phyloP scores from a whole-genome alignment of 306 rosid genomes.

The Quercus berberidifolia region DNA sequence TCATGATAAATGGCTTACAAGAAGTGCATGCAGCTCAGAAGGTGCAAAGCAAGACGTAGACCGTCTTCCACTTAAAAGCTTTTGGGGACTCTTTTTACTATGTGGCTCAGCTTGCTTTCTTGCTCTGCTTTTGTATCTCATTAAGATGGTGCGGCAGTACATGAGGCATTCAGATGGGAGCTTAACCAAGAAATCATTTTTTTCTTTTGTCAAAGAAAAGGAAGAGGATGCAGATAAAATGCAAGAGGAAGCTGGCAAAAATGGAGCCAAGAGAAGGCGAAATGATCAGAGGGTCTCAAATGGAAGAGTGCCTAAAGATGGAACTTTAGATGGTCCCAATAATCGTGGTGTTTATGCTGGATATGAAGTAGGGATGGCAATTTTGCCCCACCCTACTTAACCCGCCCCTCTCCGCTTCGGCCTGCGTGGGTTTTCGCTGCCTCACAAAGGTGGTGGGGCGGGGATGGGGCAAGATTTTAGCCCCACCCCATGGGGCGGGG shows the following conservation, averaged over 20 bases:
- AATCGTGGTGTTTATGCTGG: background rate
- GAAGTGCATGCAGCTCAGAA: slow-evolving; percentile 63
- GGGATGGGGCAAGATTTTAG: no score
- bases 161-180: slow-evolving; percentile 25
- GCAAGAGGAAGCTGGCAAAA: background rate
- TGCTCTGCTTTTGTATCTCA: slow-evolving; percentile 47
- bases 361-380: no score
- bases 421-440: no score
- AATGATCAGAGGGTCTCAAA: slow-evolving; percentile 44
- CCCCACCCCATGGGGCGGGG: no score
- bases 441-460: no score
- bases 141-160: slow-evolving; percentile 51
- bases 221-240: slow-evolving; percentile 37
- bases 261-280: slow-evolving; percentile 49
- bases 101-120: slow-evolving; percentile 67
- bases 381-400: no score
- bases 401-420: no score
- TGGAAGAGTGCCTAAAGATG: slow-evolving; percentile 27
- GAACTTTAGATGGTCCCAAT: background rate
- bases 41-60: slow-evolving; percentile 60
- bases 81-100: slow-evolving; percentile 69
- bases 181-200: slow-evolving; percentile 32
- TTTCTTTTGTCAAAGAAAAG: slow-evolving; percentile 68
- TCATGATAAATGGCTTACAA: slow-evolving; percentile 87
- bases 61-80: slow-evolving; percentile 68